phyloP scores from a whole-genome alignment of 176 grass and related monocot species.

The Cocos nucifera region DNA sequence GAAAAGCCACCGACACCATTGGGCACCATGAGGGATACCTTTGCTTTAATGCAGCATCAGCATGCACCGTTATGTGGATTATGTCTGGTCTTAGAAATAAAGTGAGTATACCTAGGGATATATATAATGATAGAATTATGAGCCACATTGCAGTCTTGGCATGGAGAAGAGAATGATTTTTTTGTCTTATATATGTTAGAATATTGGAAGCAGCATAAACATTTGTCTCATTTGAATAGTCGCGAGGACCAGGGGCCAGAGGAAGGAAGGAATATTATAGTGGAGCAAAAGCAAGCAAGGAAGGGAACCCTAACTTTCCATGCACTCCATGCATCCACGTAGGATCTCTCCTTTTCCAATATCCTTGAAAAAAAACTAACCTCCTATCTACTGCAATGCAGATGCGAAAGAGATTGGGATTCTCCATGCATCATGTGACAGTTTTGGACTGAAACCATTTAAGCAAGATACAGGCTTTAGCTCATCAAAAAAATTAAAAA shows the following conservation, averaged over 20 bases:
- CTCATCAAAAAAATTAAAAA: too few species aligned
- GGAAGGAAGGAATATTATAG: not conserved
- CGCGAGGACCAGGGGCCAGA: not conserved
- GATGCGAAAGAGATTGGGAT: too few species aligned
- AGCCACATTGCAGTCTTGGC: not conserved
- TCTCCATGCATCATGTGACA: too few species aligned
- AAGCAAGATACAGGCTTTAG: too few species aligned
- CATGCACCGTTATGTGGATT: not conserved
- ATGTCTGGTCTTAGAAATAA: not conserved
- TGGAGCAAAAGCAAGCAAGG: not conserved
- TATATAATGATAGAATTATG: not conserved
- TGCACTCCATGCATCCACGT: constrained; percentile 46
- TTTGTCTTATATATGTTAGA: not conserved
- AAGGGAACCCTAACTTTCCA: not conserved
- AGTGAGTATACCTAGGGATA: not conserved
- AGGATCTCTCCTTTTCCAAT: not conserved
- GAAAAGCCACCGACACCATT: constrained; percentile 1
- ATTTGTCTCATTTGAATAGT: not conserved
- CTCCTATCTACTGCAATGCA: too few species aligned
- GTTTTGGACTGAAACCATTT: too few species aligned
- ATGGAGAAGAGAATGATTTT: not conserved
- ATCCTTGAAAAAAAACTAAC: not conserved
- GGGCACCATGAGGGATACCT: not conserved
- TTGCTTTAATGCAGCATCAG: not conserved
- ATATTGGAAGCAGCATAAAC: not conserved